Evolutionary conservation across 1,139 yeast species (phyloP).

Genomic region (Lodderomyces theae): DNA sequence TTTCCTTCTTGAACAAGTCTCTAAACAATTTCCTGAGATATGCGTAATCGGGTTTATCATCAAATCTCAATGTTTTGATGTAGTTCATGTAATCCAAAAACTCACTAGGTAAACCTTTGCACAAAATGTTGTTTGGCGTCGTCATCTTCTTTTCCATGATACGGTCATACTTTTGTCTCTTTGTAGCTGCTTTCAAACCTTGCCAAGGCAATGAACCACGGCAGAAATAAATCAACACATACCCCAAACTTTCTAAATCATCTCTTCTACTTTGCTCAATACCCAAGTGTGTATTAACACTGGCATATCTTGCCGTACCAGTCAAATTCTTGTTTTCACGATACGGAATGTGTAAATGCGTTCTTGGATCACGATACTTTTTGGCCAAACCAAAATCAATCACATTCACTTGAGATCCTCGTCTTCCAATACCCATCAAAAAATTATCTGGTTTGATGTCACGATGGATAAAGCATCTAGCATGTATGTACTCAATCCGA

Average conservation of each 20-base stretch:
- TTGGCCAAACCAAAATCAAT: slow-evolving; percentile 98
- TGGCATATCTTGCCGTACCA: slow-evolving; percentile 96
- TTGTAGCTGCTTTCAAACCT: slow-evolving; percentile 95
- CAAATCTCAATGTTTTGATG: slow-evolving; percentile 87
- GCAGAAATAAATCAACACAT: slow-evolving; percentile 90
- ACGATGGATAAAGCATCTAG: slow-evolving; percentile 89
- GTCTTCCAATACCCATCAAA: slow-evolving; percentile 92
- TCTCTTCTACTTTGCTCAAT: slow-evolving; percentile 96
- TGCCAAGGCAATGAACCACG: slow-evolving; percentile 98
- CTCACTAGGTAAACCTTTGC: slow-evolving; percentile 89
- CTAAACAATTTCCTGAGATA: slow-evolving; percentile 87
- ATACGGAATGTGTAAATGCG: slow-evolving; percentile 93
- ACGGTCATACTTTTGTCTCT: slow-evolving; percentile 94
- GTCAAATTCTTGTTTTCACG: slow-evolving; percentile 94
- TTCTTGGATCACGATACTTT: slow-evolving; percentile 91
- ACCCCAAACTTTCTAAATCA: slow-evolving; percentile 93
- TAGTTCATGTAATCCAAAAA: slow-evolving; percentile 86
- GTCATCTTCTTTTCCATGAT: slow-evolving; percentile 96
- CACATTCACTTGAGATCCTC: slow-evolving; percentile 93
- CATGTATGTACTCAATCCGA: slow-evolving; percentile 93
- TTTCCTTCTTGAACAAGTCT: slow-evolving; percentile 84
- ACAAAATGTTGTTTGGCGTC: slow-evolving; percentile 83
- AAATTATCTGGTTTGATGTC: slow-evolving; percentile 96
- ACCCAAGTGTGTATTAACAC: slow-evolving; percentile 94
- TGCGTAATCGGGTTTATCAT: slow-evolving; percentile 93